Base-by-base conservation (phyloP, 2,329 filamentous ascomycete genomes). In the Colletotrichum neosansevieriae region DNA sequence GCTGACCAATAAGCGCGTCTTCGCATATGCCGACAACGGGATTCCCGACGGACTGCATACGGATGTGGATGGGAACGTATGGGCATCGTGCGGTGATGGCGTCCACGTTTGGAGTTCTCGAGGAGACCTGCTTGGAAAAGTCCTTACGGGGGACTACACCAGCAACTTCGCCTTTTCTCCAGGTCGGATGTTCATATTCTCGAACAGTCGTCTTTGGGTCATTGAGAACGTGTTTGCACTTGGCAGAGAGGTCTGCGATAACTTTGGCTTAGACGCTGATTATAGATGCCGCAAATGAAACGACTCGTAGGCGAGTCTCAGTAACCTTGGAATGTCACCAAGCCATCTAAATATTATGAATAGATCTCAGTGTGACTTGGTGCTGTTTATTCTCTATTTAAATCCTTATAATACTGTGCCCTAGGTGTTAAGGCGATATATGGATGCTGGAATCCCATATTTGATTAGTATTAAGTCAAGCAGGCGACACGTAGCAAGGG, bases 41-140 rank as follows among this genome's bases (percentile, higher is more conserved):
- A 78, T 88, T 3, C 87, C 89, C 0, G 89, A 91, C 70, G 42
- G 42, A 80, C 83, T 88, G 45, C 85, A 87, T 67, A 82, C 82
- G 65, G 86, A 88, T 71, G 76, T 79, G 6, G 76, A 82, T 12
- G 87, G 87, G 2, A 86, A 88, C 58, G 80, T 90, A 2, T 89
- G 84, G 71, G 75, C 79, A 9, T 82, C 81, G 7, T 82, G 79
- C 50, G 82, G 81, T 1, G 84, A 85, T 65, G 84, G 83, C 6
- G 77, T 85, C 6, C 80, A 83, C 58, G 80, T 86, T 0, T 86
- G 80, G 79, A 82, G 82, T 58, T 70, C 77, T 0, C 77, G 76
- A 4, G 83, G 83, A 24, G 79, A 78, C 57, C 76, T 85, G 1
- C 79, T 86, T 19, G 84, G 83, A 0, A 90, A 89, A 77, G 84